Evolutionary conservation across 306 rosid genomes (phyloP), one percentile per base, ranked within the genome.

Genomic region (Castanea crenata): DNA sequence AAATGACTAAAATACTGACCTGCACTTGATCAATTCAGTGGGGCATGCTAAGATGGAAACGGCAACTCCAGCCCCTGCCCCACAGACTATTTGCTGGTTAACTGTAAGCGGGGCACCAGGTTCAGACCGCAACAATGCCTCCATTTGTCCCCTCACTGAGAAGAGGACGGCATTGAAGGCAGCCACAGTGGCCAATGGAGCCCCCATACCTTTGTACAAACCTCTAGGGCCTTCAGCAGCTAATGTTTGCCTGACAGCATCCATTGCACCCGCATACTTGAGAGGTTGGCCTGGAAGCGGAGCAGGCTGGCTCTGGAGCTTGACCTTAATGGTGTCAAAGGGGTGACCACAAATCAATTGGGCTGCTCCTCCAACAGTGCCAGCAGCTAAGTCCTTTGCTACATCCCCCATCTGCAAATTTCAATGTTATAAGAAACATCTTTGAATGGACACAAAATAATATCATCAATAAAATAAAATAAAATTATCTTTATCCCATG

Each of bases 131-230:
- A 93, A 41, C 29, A 91, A 74, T 15, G 89, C 46, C 85, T 93
- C 99, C 93, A 93, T 81, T 86, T 96, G 93, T 11, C 99, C 99
- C 86, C 96, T 91, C 20, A 86, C 99, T 0, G 97, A 49, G 80
- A 96, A 96, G 55, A 96, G 92, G 80, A 96, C 91, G 18, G 99
- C 98, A 62, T 96, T 96, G 85, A 96, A 96, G 59, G 96, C 96
- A 8, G 99, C 98, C 56, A 96, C 99, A 0, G 98, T 96, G 16
- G 99, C 99, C 41, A 96, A 92, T 54, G 98, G 99, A 74, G 96
- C 99, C 41, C 99, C 99, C 98, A 93, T 93, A 54, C 97, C 99
- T 86, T 96, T 96, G 88, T 91, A 96, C 79, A 96, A 87, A n/a
- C 99, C 98, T 38, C 93, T 76, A 41, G 91, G 83, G 18, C 99